Evolutionary conservation across 441 rosid genomes (phyloP).

Genomic region (Isatis lusitanica): DNA sequence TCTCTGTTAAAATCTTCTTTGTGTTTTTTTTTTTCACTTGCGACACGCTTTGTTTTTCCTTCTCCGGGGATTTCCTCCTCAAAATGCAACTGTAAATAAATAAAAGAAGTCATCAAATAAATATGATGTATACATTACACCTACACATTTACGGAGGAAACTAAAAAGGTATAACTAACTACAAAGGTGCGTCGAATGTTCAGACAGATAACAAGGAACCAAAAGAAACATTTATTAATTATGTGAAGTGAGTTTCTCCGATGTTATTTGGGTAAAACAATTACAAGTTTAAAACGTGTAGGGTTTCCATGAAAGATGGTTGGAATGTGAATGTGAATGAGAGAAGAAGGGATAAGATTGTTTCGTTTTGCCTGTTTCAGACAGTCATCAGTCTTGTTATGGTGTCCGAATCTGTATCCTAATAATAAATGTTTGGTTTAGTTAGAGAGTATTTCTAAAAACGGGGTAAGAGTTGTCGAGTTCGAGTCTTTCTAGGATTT

Average conservation of each 20-base stretch:
- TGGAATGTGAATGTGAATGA: background rate
- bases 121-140: background rate
- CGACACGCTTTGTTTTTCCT: background rate
- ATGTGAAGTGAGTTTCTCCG: background rate
- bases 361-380: background rate
- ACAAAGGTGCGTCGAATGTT: background rate
- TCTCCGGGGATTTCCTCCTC: background rate
- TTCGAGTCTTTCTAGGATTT: slow-evolving; percentile 53
- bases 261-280: background rate
- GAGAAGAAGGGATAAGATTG: background rate
- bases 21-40: background rate
- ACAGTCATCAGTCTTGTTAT: background rate
- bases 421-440: background rate
- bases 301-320: background rate
- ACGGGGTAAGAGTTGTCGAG: slow-evolving; percentile 60
- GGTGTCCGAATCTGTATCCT: background rate
- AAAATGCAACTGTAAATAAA: background rate
- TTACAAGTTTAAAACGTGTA: background rate
- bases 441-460: slow-evolving; percentile 32
- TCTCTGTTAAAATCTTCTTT: background rate
- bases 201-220: background rate
- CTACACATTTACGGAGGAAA: background rate
- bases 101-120: background rate
- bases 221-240: background rate
- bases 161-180: background rate